Conservation (phyloP, 2,329 filamentous ascomycete species). For the Corynespora cassiicola region DNA sequence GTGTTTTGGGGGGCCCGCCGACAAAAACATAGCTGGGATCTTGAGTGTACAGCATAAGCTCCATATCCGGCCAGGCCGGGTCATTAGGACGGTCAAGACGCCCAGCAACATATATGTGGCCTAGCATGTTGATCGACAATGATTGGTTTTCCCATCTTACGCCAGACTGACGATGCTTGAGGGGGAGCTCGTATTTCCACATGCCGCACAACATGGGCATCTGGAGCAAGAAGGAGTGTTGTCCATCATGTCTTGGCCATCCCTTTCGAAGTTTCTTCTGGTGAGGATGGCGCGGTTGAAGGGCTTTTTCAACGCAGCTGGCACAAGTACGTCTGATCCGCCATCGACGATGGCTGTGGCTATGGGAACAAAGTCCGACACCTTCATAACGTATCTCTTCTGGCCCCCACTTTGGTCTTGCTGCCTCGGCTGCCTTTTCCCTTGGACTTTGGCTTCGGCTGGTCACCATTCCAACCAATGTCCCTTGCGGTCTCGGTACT, state of each 20-base stretch:
- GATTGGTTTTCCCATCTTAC: neutral
- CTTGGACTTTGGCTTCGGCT: too few relatives aligned
- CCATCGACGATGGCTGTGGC: slow-evolving; percentile 6
- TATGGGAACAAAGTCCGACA: slow-evolving; percentile 10
- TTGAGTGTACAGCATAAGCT: slow-evolving; percentile 9
- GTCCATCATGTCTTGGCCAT: slow-evolving; percentile 2
- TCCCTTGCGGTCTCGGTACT: too few relatives aligned
- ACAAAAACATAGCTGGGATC: slow-evolving; percentile 10
- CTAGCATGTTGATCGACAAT: neutral
- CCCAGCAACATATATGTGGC: slow-evolving; percentile 4
- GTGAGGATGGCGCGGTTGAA: slow-evolving; percentile 12
- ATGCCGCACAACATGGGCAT: slow-evolving; percentile 7
- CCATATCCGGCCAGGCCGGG: slow-evolving; percentile 13
- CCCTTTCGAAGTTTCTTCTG: slow-evolving; percentile 7
- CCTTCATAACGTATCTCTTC: slow-evolving; percentile 2
- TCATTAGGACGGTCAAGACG: neutral
- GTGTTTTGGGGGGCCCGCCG: slow-evolving; percentile 4
- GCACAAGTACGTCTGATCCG: slow-evolving; percentile 3
- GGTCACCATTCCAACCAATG: too few relatives aligned
- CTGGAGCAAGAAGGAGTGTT: slow-evolving; percentile 6
- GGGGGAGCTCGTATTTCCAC: slow-evolving; percentile 4
- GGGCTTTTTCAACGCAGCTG: too few relatives aligned
- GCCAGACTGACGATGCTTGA: neutral
- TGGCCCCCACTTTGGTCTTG: too few relatives aligned
- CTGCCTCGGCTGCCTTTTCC: too few relatives aligned